Percentiles rank a stretch among this genome's conserved stretches.
Conservation (phyloP, 2,329 filamentous ascomycete species). For the Chaetothyriales sp. region DNA sequence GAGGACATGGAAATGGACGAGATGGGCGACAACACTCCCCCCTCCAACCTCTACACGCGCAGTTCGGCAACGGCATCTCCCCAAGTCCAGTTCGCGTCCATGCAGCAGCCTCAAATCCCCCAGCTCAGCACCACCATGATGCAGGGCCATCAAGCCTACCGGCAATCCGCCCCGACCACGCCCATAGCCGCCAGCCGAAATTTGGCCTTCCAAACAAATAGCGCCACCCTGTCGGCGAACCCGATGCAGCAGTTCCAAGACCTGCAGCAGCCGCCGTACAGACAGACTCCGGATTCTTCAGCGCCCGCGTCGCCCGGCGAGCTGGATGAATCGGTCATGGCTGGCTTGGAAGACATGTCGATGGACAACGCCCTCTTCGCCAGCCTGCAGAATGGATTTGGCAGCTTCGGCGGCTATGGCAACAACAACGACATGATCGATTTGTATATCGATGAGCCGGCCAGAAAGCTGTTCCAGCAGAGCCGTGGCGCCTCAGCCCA, state of each 20-base stretch:
- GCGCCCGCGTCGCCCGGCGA: slow-evolving; percentile 58
- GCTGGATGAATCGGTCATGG: slow-evolving; percentile 60
- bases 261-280: slow-evolving; percentile 32
- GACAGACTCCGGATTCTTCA: slow-evolving; percentile 50
- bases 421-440: slow-evolving; percentile 43
- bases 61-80: slow-evolving; percentile 56
- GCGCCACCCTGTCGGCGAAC: slow-evolving; percentile 74
- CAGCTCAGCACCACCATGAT: slow-evolving; percentile 72
- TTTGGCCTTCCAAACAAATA: slow-evolving; percentile 64
- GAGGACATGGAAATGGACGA: slow-evolving; percentile 98
- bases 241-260: slow-evolving; percentile 48
- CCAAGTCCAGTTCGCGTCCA: slow-evolving; percentile 46
- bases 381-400: slow-evolving; percentile 23
- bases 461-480: slow-evolving; percentile 72
- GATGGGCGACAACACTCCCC: slow-evolving; percentile 30
- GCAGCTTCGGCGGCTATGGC: slow-evolving; percentile 28
- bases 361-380: slow-evolving; percentile 37
- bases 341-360: slow-evolving; percentile 48
- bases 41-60: slow-evolving; percentile 32
- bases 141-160: slow-evolving; percentile 60
- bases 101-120: slow-evolving; percentile 42
- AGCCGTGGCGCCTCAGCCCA: slow-evolving; percentile 22
- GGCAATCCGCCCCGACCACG: slow-evolving; percentile 74
- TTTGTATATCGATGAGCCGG: slow-evolving; percentile 75
- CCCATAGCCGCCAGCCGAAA: slow-evolving; percentile 56